phyloP scores from a whole-genome alignment of 169 alveolate genomes.

The Ichthyophthirius multifiliis region DNA sequence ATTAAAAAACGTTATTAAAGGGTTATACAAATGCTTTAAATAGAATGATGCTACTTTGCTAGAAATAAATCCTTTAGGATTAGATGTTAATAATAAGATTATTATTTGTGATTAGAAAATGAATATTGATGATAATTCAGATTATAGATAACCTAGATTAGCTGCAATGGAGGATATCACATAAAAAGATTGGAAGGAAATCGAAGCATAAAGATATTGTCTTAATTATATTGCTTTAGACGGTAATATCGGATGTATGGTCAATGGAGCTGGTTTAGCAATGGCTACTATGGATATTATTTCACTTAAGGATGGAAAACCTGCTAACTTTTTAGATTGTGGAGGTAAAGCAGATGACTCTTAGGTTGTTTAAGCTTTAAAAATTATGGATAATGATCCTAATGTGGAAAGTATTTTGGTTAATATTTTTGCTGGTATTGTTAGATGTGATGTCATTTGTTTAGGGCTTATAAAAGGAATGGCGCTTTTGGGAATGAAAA shows the following conservation, averaged over 20 bases:
- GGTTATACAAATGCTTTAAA: conserved; percentile 52
- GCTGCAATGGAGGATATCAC: conserved; percentile 65
- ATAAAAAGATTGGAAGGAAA: conserved; percentile 82
- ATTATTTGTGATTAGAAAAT: conserved; percentile 94
- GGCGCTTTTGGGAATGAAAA: conserved; percentile 62
- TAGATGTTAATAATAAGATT: conserved; percentile 82
- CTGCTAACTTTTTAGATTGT: conserved; percentile 96
- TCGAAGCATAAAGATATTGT: conserved; percentile 88
- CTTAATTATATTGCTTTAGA: conserved; percentile 92
- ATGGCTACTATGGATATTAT: conserved; percentile 96
- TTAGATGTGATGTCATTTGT: conserved; percentile 85
- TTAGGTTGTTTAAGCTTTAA: conserved; percentile 91
- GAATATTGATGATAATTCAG: conserved; percentile 95
- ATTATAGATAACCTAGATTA: conserved; percentile 90
- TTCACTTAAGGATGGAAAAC: conserved; percentile 88
- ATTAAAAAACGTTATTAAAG: neutral
- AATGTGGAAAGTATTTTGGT: conserved; percentile 91
- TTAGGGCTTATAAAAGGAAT: conserved; percentile 89
- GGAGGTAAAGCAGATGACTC: conserved; percentile 94
- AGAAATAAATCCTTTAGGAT: conserved; percentile 96
- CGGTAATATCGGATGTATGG: conserved; percentile 94
- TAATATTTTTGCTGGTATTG: conserved; percentile 96
- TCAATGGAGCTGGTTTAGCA: conserved; percentile 98
- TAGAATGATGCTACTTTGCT: conserved; percentile 90
- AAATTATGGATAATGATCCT: conserved; percentile 83